These are phyloP conservation scores for Tuber indicum DNA, from an alignment of 495 filamentous ascomycete genomes.

Conservation along the genomic window DNA sequence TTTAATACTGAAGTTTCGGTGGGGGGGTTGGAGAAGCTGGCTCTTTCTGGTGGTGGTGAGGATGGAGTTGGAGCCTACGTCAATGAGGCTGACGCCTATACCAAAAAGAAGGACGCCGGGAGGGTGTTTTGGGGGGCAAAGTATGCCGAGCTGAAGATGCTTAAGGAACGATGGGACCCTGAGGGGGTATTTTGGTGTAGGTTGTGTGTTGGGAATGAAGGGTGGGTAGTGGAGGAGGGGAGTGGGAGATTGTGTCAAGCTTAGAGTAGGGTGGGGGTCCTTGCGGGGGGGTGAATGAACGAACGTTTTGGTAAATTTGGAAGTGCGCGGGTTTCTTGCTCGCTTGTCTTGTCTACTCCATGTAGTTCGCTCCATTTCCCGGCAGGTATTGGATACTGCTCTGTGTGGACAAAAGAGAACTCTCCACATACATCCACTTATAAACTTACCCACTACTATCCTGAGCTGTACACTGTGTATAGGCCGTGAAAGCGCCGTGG, in stretches of 20 bases:
- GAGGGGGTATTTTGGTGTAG: slow-evolving; percentile 54
- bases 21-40: slow-evolving; percentile 26
- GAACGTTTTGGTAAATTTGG: not conserved
- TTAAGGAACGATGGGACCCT: slow-evolving; percentile 55
- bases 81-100: slow-evolving; percentile 46
- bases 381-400: not conserved
- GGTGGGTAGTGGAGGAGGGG: slow-evolving; percentile 47
- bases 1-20: slow-evolving; percentile 20
- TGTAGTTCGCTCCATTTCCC: not conserved
- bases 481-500: not conserved
- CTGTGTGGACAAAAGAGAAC: not conserved
- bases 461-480: not conserved
- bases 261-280: not conserved
- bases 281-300: not conserved
- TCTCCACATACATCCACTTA: not conserved
- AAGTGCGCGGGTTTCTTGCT: not conserved
- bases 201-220: slow-evolving; percentile 57
- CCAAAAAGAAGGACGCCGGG: slow-evolving; percentile 47
- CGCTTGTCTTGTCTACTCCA: not conserved
- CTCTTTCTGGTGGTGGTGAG: slow-evolving; percentile 26
- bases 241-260: slow-evolving; percentile 41
- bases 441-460: not conserved
- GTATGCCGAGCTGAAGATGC: slow-evolving; percentile 46
- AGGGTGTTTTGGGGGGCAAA: slow-evolving; percentile 51
- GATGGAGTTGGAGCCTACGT: slow-evolving; percentile 46